Evolutionary conservation across 352 stramenopile species (phyloP), one percentile per base, ranked within the genome.

Genomic region (Globisporangium middletonii): DNA sequence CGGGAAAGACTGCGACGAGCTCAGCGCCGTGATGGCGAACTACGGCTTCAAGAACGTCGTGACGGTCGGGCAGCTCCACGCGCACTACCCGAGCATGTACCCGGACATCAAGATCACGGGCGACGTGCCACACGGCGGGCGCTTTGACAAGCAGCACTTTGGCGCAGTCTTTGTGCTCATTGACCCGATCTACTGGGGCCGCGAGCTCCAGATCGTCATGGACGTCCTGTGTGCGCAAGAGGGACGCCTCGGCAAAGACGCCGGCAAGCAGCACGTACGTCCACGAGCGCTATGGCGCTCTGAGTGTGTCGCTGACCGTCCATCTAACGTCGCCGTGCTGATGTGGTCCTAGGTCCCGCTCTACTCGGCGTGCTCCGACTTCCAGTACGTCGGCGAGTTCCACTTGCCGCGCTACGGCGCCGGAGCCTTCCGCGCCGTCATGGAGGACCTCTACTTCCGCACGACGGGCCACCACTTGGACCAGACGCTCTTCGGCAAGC

Each of bases 381-480:
- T 94, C 64, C 83, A 94, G 63, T 94, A 94, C 59, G 83, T 94
- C 13, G 82, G 84, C 13, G 84, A 92, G 52, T 91, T 91, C 64
- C 82, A 94, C 57, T 64, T 91, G 49, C 84, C 84, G 23, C 79
- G 84, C 19, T 94, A 88, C 60, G 84, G 84, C 18, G 84, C 84
- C 12, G 84, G 84, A 19, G 84, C 84, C 4, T 94, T 94, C 67
- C 81, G 86, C 16, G 79, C 84, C 0, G 72, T 92, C 13, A 65
- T 94, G 59, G 83, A 93, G 19, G 43, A 56, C 54, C 53, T 94
- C 27, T 94, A 90, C 60, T 79, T 75, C 26, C 84, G 82, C 57
- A 92, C 84, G 30, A 94, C 84, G n/a, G 82, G 84, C 7, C 75
- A 87, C 45, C 73, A 84, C 35, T 65, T 94, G 44, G 42, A 81